Percentiles rank a stretch among this genome's conserved stretches.
These are phyloP conservation scores for Vanrija humicola DNA, from an alignment of 1,284 basidiomycete genomes.

Conservation along the genomic window DNA sequence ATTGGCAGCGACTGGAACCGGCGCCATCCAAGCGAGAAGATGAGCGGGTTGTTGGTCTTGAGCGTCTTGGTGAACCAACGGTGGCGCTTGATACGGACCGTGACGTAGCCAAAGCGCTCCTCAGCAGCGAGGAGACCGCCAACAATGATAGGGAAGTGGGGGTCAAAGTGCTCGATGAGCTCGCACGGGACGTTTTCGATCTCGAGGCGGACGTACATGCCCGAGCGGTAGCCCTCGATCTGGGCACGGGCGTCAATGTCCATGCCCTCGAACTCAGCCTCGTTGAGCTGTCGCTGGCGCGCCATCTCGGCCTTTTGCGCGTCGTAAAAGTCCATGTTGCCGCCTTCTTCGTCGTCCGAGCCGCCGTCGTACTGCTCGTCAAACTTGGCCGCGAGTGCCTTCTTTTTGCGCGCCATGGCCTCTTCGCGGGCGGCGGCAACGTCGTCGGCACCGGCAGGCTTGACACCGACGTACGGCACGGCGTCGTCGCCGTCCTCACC, in stretches of 20 bases:
- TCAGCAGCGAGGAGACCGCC: conserved; percentile 90
- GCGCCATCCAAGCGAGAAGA: conserved; percentile 93
- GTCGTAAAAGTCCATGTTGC: conserved; percentile 78
- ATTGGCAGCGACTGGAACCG: conserved; percentile 93
- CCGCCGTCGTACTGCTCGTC: conserved; percentile 87
- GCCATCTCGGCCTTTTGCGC: conserved; percentile 89
- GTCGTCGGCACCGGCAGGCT: conserved; percentile 32
- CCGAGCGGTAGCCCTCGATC: conserved; percentile 87
- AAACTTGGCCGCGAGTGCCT: conserved; percentile 86
- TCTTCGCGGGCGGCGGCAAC: conserved; percentile 54
- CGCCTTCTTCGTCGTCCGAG: conserved; percentile 62
- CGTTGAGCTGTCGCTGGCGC: conserved; percentile 77
- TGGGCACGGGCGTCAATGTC: conserved; percentile 73
- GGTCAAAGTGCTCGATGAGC: conserved; percentile 90
- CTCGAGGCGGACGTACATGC: conserved; percentile 92
- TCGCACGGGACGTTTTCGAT: conserved; percentile 80
- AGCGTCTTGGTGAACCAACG: conserved; percentile 89
- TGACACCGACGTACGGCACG: conserved; percentile 44
- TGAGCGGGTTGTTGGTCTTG: conserved; percentile 96
- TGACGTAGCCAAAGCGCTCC: conserved; percentile 87
- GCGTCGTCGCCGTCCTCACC: conserved; percentile 46
- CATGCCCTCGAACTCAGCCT: conserved; percentile 77
- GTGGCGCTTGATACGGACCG: conserved; percentile 94
- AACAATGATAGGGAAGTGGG: conserved; percentile 82
- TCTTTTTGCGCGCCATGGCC: conserved; percentile 79